Evolutionary conservation across 805 yeast species (phyloP).

Genomic region (Teunomyces kruisii): DNA sequence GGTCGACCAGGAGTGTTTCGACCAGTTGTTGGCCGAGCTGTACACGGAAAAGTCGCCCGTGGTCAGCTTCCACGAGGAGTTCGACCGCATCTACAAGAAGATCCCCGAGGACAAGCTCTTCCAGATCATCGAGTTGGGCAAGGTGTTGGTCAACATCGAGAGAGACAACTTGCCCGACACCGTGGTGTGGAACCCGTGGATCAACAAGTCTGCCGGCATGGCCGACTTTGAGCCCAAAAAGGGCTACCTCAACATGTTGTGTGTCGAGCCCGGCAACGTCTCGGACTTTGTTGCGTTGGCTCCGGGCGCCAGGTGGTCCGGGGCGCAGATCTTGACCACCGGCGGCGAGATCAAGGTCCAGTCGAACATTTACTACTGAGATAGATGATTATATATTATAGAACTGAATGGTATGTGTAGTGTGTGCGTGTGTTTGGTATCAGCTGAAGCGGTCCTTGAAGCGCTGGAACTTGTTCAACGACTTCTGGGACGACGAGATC

Average conservation of each 20-base stretch:
- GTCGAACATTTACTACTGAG: conserved; percentile 38
- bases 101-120: conserved; percentile 54
- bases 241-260: conserved; percentile 86
- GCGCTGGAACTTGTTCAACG: conserved; percentile 30
- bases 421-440: neutral
- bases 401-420: neutral
- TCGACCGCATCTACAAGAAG: conserved; percentile 78
- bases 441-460: conserved; percentile 33
- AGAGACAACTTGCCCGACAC: conserved; percentile 63
- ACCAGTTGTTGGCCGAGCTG: conserved; percentile 65
- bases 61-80: conserved; percentile 69
- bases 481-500: conserved; percentile 31
- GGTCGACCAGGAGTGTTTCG: conserved; percentile 68
- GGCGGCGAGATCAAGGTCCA: conserved; percentile 65
- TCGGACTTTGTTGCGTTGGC: conserved; percentile 59
- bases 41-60: conserved; percentile 76
- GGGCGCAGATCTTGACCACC: conserved; percentile 57
- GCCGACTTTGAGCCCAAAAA: conserved; percentile 83
- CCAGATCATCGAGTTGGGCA: conserved; percentile 70
- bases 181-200: conserved; percentile 99
- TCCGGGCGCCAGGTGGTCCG: conserved; percentile 79
- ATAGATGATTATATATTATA: neutral
- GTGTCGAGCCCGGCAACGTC: conserved; percentile 93
- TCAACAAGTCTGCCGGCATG: conserved; percentile 76
- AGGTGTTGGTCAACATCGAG: conserved; percentile 65